Conservation (phyloP, 768 basidiomycete genomes). For the Termitomyces sp. region DNA sequence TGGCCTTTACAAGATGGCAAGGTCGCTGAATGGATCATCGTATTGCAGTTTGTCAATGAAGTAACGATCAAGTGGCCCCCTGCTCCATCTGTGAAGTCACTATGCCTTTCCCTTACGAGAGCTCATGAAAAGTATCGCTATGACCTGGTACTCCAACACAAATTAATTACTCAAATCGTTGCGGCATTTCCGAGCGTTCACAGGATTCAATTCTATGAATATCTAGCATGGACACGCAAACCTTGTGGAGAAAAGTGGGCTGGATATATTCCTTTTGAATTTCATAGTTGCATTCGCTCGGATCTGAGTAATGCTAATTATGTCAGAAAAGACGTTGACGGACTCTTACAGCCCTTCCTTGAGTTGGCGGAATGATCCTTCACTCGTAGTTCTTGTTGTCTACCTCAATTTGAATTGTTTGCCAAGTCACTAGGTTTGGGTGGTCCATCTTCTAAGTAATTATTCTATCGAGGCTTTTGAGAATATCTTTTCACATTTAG, state of each 20-base stretch:
- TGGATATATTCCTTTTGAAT: neutral
- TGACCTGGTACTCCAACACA: conserved; percentile 7
- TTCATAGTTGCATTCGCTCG: neutral
- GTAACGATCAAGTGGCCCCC: conserved; percentile 5
- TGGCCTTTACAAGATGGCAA: neutral
- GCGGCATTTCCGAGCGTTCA: conserved; percentile 10
- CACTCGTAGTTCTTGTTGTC: neutral
- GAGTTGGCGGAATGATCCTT: neutral
- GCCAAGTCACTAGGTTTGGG: neutral
- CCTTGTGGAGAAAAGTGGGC: conserved; percentile 1
- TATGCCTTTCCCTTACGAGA: neutral
- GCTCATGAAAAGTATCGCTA: neutral
- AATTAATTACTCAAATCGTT: neutral
- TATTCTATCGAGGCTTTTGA: neutral
- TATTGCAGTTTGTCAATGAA: neutral
- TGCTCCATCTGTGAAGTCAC: conserved; percentile 1
- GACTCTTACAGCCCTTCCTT: neutral
- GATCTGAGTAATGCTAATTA: neutral
- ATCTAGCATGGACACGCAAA: conserved; percentile 7
- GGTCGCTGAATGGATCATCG: neutral
- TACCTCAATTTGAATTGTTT: neutral
- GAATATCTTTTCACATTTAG: too few species aligned
- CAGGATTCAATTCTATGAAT: neutral
- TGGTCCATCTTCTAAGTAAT: neutral
- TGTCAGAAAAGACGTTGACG: conserved; percentile 1